Conservation (phyloP, 306 rosid species). For the Hippophae rhamnoides region DNA sequence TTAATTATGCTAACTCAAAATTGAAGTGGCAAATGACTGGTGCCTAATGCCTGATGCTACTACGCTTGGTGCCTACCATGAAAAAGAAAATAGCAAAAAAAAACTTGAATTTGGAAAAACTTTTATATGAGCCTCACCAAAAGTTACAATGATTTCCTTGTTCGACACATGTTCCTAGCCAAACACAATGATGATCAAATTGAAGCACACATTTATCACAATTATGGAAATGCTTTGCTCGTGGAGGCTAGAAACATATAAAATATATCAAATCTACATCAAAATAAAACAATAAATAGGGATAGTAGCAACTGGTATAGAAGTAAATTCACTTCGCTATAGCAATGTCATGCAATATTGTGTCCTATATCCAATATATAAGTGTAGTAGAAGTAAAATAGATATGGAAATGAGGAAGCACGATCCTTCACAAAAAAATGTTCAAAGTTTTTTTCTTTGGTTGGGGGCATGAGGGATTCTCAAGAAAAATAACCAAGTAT, state of each 20-base stretch:
- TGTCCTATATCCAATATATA: too few relatives aligned
- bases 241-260: constrained; percentile 67
- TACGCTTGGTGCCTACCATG: too few relatives aligned
- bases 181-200: constrained; percentile 98
- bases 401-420: too few relatives aligned
- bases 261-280: constrained; percentile 15
- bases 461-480: background rate
- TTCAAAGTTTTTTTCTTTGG: background rate
- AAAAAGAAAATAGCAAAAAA: too few relatives aligned
- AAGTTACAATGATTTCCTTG: constrained; percentile 82
- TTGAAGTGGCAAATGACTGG: too few relatives aligned
- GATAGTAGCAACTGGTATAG: background rate
- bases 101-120: too few relatives aligned
- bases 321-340: background rate
- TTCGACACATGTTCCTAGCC: constrained; percentile 99
- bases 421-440: too few relatives aligned
- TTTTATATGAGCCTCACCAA: constrained; percentile 36
- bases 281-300: background rate
- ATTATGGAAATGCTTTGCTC: constrained; percentile 94
- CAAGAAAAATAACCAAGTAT: constrained; percentile 6
- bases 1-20: too few relatives aligned
- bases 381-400: too few relatives aligned
- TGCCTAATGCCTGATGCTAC: too few relatives aligned
- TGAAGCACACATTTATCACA: constrained; percentile 93
- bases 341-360: background rate